Conservation (phyloP, 1,139 yeast species). For the Geotrichum klebahnii region DNA sequence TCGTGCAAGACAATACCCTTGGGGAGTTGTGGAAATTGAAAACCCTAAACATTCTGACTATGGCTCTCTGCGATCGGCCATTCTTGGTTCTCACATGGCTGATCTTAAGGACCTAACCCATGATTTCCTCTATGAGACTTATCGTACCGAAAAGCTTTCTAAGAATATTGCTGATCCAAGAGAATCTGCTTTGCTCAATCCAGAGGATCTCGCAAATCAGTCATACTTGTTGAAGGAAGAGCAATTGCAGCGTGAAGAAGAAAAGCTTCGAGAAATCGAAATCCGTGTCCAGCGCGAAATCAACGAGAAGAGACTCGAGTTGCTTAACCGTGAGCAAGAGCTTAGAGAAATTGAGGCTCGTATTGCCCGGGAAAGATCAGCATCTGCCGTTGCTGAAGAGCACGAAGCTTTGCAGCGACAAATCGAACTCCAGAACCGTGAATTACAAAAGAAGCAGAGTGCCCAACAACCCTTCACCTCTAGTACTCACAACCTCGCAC, state of each 20-base stretch:
- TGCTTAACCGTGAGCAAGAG: constrained; percentile 84
- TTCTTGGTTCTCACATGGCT: constrained; percentile 79
- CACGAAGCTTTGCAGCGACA: constrained; percentile 17
- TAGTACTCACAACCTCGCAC: not conserved
- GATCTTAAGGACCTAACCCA: constrained; percentile 90
- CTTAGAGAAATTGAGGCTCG: constrained; percentile 77
- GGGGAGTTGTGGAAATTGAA: constrained; percentile 86
- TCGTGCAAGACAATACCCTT: constrained; percentile 81
- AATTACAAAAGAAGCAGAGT: constrained; percentile 13
- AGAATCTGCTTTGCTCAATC: constrained; percentile 34
- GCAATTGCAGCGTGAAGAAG: constrained; percentile 40
- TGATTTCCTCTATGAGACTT: constrained; percentile 83
- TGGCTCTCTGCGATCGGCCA: constrained; percentile 65
- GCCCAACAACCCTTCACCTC: not conserved
- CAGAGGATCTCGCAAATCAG: constrained; percentile 43
- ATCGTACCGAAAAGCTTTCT: constrained; percentile 82
- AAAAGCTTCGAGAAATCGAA: constrained; percentile 37
- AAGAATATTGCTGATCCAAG: constrained; percentile 26
- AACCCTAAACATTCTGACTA: constrained; percentile 79
- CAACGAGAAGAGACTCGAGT: constrained; percentile 74
- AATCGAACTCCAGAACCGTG: constrained; percentile 17
- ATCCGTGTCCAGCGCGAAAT: constrained; percentile 84
- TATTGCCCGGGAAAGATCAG: constrained; percentile 42
- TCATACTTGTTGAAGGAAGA: constrained; percentile 43
- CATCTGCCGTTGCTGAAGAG: constrained; percentile 18